phyloP scores from a whole-genome alignment of 2,329 filamentous ascomycete species.

The Hypoxylon sp. region DNA sequence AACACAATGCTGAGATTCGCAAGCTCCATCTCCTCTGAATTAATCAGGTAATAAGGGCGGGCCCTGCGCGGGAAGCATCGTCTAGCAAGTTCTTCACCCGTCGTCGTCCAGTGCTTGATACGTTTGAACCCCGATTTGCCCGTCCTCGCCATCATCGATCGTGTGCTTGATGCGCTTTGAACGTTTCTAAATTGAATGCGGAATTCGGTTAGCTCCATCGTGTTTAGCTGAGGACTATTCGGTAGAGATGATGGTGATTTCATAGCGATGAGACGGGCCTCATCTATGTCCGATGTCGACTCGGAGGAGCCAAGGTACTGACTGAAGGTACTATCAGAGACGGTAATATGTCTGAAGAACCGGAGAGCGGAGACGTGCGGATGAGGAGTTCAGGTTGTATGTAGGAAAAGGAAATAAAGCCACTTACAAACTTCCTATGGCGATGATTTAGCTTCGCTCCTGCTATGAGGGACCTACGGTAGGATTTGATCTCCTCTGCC shows the following conservation, averaged over 20 bases:
- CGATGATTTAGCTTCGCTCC: neutral
- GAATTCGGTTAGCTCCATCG: constrained; percentile 1
- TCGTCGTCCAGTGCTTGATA: constrained; percentile 32
- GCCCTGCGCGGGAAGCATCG: constrained; percentile 29
- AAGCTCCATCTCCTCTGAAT: neutral
- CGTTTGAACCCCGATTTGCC: neutral
- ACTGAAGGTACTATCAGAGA: neutral
- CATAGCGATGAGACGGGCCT: neutral
- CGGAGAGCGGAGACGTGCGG: too few species aligned
- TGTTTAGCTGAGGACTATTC: neutral
- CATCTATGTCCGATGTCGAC: neutral
- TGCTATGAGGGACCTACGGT: neutral
- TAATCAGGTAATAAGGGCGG: neutral
- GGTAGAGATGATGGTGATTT: neutral
- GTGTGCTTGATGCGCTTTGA: neutral
- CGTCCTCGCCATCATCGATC: neutral
- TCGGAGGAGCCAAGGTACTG: neutral
- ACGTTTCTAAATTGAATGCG: neutral
- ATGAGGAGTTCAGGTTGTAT: too few species aligned
- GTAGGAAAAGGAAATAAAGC: too few species aligned
- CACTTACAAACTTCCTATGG: too few species aligned
- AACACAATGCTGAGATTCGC: neutral
- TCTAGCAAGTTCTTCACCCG: constrained; percentile 28
- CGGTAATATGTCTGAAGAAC: too few species aligned
- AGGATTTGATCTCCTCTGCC: constrained; percentile 34